Base-by-base conservation (phyloP, 768 basidiomycete genomes). In the Lentinula sp. region DNA sequence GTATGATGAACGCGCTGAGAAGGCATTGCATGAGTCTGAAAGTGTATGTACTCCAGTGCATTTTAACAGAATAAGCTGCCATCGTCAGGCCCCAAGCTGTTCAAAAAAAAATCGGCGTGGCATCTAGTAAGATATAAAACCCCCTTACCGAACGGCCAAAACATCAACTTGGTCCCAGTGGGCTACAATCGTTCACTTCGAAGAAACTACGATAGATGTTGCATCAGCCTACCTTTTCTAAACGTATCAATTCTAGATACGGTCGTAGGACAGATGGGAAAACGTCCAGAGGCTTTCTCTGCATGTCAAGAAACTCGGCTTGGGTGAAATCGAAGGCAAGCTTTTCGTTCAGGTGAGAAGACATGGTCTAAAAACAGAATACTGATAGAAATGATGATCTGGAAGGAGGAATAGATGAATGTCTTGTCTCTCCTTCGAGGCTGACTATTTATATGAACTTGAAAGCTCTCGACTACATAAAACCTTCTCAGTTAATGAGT, bases 151-250 rank as follows among this genome's bases (percentile, higher is more conserved):
- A 78, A 83, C 6, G 81, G 80, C 80, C 80, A 83, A 68, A 81
- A 83, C 77, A 81, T 78, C 23, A 83, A 72, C 50, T 78, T 73
- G 3, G 75, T 79, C 23, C 81, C 81, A 37, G 79, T 81, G 4
- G 80, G 80, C 81, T 83, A 62, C 6, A 49, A n/a, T 18, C 2
- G 10, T 20, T 43, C 7, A 46, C 6, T 57, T 4, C 5, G 8
- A 16, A 49, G 48, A 43, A 12, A 45, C 48, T 18, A 48, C 50
- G 13, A 59, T 41, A 43, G 53, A 18, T 20, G 9, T 23, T 4
- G 33, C 9, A 9, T 1, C n/a, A n/a, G 23, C 65, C 13, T 60
- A 77, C 81, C 73, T 81, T 82, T 59, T 81, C 79, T 10, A 82
- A 63, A 62, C 81, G 72, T n/a, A 81, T 79, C 20, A 82, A 69